Conservation (phyloP, 495 filamentous ascomycete species). For the Cercophora newfieldiana region DNA sequence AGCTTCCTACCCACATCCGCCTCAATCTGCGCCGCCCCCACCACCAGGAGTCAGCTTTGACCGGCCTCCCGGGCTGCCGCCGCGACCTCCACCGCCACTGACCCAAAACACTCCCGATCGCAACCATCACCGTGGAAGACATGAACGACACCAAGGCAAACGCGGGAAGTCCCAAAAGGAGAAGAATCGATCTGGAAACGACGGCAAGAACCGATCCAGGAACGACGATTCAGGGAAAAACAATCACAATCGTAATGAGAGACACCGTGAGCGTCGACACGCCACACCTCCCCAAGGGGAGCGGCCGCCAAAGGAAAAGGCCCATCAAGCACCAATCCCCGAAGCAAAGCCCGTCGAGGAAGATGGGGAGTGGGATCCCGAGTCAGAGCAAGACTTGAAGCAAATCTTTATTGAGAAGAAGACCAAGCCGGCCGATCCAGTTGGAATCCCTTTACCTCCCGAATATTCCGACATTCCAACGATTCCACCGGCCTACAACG, state of each 20-base stretch:
- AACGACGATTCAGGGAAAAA: neutral
- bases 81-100: conserved; percentile 16
- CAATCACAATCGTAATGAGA: conserved; percentile 9
- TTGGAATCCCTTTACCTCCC: conserved; percentile 42
- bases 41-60: conserved; percentile 21
- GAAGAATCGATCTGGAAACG: conserved; percentile 11
- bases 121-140: conserved; percentile 22
- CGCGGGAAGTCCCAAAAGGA: conserved; percentile 18
- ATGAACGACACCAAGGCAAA: conserved; percentile 25
- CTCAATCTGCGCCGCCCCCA: conserved; percentile 8
- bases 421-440: conserved; percentile 43
- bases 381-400: conserved; percentile 42
- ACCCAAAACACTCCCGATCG: conserved; percentile 10
- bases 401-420: conserved; percentile 39
- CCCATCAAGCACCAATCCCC: neutral
- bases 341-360: conserved; percentile 16
- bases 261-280: conserved; percentile 1
- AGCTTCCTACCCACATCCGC: neutral
- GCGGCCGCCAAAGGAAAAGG: neutral
- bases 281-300: neutral
- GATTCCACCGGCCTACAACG: conserved; percentile 47
- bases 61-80: conserved; percentile 23
- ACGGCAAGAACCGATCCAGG: conserved; percentile 10
- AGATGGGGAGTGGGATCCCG: conserved; percentile 34
- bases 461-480: conserved; percentile 45